These are phyloP conservation scores for Euphorbia peplus DNA, from an alignment of 345 rosid species.

Conservation along the genomic window DNA sequence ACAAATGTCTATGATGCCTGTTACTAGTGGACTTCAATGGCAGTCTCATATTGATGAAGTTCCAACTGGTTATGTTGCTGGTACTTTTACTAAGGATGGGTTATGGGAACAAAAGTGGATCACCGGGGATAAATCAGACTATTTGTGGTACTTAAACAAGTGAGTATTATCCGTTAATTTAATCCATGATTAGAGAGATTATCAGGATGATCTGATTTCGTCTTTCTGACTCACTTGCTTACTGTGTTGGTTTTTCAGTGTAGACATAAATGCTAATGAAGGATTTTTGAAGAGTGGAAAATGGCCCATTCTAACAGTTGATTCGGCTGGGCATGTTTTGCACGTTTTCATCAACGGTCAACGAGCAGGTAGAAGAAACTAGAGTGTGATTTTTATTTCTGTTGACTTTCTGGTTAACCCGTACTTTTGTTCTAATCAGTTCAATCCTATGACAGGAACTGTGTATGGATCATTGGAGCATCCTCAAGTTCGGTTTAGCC, in stretches of 20 bases:
- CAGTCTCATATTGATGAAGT: conserved; percentile 37
- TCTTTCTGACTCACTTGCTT: conserved; percentile 1
- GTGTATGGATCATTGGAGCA: conserved; percentile 21
- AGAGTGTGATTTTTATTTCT: not conserved
- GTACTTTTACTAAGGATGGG: conserved; percentile 30
- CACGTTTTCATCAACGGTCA: conserved; percentile 32
- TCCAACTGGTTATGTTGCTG: conserved; percentile 22
- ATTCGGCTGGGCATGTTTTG: conserved; percentile 33
- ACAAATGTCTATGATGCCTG: conserved; percentile 34
- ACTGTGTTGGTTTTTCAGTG: conserved; percentile 36
- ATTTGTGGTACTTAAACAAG: conserved; percentile 49
- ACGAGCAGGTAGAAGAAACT: conserved; percentile 15
- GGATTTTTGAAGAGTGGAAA: conserved; percentile 62
- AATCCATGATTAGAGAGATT: not conserved
- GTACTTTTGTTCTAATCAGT: not conserved
- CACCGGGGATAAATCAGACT: conserved; percentile 43
- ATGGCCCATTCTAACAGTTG: conserved; percentile 40
- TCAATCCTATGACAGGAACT: conserved; percentile 14
- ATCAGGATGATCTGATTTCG: not conserved
- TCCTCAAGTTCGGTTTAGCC: conserved; percentile 26
- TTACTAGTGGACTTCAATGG: conserved; percentile 30
- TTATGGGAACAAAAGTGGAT: conserved; percentile 35
- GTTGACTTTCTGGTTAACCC: not conserved
- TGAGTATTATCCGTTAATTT: conserved; percentile 24
- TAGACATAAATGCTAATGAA: conserved; percentile 51